phyloP scores from a whole-genome alignment of 768 basidiomycete species.

The Leucocoprinus leucothites region DNA sequence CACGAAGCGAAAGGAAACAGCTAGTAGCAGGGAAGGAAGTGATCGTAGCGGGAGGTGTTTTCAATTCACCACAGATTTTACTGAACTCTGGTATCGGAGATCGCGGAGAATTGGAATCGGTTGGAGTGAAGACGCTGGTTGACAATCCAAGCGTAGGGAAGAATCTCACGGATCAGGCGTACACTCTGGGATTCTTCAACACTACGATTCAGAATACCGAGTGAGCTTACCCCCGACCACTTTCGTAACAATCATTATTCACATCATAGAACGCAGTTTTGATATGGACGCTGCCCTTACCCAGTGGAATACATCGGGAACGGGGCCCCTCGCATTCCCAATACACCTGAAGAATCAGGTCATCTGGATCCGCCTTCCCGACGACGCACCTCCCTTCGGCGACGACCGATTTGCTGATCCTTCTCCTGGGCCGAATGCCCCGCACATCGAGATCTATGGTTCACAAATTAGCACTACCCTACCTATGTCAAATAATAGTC shows the following conservation, averaged over 20 bases:
- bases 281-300: slow-evolving; percentile 3
- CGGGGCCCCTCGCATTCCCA: slow-evolving; percentile 11
- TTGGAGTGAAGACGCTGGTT: slow-evolving; percentile 17
- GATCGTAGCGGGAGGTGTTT: slow-evolving; percentile 28
- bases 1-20: slow-evolving; percentile 1
- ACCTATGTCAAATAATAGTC: not conserved
- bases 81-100: slow-evolving; percentile 24
- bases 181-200: not conserved
- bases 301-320: slow-evolving; percentile 16
- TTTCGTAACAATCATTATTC: not conserved
- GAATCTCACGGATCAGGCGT: slow-evolving; percentile 19
- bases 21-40: slow-evolving; percentile 26
- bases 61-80: slow-evolving; percentile 24
- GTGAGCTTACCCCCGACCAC: not conserved
- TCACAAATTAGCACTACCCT: slow-evolving; percentile 13
- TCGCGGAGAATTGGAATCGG: slow-evolving; percentile 11
- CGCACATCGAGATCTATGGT: slow-evolving; percentile 15
- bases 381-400: slow-evolving; percentile 4
- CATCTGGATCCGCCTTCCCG: slow-evolving; percentile 14
- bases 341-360: slow-evolving; percentile 5
- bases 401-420: slow-evolving; percentile 12
- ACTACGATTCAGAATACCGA: slow-evolving; percentile 9
- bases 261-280: not conserved
- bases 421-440: slow-evolving; percentile 10
- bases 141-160: slow-evolving; percentile 20